Evolutionary conservation across 73 alveolate species (phyloP).

Genomic region (Halteria grandinella): DNA sequence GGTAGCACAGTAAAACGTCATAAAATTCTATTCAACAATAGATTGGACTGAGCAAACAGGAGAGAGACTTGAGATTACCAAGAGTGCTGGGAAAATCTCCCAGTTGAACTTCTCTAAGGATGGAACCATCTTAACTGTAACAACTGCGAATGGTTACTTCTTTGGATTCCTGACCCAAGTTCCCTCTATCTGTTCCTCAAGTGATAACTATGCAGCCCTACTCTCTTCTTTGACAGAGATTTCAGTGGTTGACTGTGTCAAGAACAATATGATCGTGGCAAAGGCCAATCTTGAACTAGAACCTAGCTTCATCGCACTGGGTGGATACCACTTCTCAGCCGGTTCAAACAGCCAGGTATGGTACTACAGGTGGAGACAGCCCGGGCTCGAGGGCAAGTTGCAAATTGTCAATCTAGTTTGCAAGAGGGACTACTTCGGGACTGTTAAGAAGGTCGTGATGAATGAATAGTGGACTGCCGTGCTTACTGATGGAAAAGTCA

Average conservation of each 20-base stretch:
- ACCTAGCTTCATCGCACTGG: constrained; percentile 73
- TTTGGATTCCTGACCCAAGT: constrained; percentile 83
- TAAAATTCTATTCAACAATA: constrained; percentile 78
- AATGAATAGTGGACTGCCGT: constrained; percentile 93
- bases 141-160: constrained; percentile 86
- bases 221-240: constrained; percentile 82
- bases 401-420: constrained; percentile 52
- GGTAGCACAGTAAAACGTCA: constrained; percentile 89
- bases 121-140: constrained; percentile 92
- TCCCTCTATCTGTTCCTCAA: constrained; percentile 73
- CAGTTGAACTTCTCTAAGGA: constrained; percentile 92
- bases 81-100: constrained; percentile 83
- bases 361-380: constrained; percentile 83
- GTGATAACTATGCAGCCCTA: constrained; percentile 70
- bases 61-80: constrained; percentile 78
- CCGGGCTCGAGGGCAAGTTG: no score
- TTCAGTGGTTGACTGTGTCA: constrained; percentile 59
- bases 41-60: constrained; percentile 83
- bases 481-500: constrained; percentile 87
- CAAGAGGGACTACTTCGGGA: constrained; percentile 90
- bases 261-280: constrained; percentile 61
- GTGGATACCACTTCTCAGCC: constrained; percentile 85
- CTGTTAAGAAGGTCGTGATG: constrained; percentile 80
- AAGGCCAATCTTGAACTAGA: constrained; percentile 74
- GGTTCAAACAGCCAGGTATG: constrained; percentile 87